A percentile compares a stretch with the other conserved stretches of the same genome.
Evolutionary conservation across 1,284 basidiomycete species (phyloP).

Genomic region (Melampsora americana): DNA sequence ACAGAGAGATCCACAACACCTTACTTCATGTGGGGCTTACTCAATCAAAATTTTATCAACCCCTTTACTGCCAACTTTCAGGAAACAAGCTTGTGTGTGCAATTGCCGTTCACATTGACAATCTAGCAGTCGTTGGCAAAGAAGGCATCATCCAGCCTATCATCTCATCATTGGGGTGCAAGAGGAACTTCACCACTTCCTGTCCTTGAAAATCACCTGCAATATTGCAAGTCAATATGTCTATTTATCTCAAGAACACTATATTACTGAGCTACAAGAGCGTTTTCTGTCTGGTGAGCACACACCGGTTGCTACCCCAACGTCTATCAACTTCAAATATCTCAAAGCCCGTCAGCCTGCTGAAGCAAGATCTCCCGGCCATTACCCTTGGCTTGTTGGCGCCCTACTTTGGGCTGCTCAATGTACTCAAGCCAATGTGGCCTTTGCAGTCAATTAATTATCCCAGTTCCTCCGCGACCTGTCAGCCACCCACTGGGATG

Average conservation of each 20-base stretch:
- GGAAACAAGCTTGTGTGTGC: not conserved
- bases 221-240: not conserved
- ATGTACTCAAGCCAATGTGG: not conserved
- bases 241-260: not conserved
- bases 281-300: not conserved
- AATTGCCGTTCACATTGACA: not conserved
- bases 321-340: not conserved
- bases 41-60: not conserved
- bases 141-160: not conserved
- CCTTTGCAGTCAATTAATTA: not conserved
- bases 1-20: not conserved
- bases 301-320: not conserved
- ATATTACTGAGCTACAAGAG: not conserved
- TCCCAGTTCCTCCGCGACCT: not conserved
- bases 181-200: constrained; percentile 1
- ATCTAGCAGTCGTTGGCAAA: not conserved
- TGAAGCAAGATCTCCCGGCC: not conserved
- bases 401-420: constrained; percentile 1
- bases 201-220: not conserved
- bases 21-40: not conserved
- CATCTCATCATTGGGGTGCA: not conserved
- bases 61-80: not conserved
- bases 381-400: not conserved
- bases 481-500: constrained; percentile 4
- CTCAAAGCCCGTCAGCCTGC: not conserved